phyloP scores from a whole-genome alignment of 371 early-diverging fungal genomes.

The Actinomucor elegans region DNA sequence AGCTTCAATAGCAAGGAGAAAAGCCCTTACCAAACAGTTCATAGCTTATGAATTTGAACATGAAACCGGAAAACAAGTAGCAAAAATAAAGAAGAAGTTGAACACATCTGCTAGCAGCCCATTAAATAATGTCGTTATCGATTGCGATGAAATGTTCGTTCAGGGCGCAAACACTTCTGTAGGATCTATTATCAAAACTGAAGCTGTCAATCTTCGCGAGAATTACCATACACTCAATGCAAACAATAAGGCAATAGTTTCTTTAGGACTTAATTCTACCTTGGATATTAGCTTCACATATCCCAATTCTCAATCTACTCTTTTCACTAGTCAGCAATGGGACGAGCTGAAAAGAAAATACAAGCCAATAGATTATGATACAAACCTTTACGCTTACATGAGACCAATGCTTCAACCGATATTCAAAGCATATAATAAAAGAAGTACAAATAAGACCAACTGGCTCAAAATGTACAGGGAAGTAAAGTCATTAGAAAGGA shows the following conservation, averaged over 20 bases:
- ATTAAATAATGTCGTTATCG: too few species aligned
- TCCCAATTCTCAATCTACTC: neutral
- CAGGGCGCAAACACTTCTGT: too few species aligned
- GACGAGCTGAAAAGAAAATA: neutral
- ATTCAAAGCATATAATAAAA: neutral
- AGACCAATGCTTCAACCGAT: neutral
- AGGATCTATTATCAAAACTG: neutral
- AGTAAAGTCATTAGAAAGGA: neutral
- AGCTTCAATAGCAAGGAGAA: too few species aligned
- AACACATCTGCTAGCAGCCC: too few species aligned
- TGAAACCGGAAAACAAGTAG: too few species aligned
- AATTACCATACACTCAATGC: slow-evolving; percentile 9
- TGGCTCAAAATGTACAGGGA: slow-evolving; percentile 4
- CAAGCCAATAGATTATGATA: neutral
- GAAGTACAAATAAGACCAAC: neutral
- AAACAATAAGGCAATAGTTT: slow-evolving; percentile 7
- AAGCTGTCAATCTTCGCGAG: slow-evolving; percentile 10
- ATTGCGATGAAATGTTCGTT: too few species aligned
- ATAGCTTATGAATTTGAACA: too few species aligned
- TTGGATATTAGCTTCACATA: slow-evolving; percentile 1
- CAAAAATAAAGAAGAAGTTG: too few species aligned
- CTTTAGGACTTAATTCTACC: slow-evolving; percentile 3
- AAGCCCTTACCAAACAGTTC: too few species aligned
- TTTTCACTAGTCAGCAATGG: slow-evolving; percentile 5
- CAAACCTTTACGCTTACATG: slow-evolving; percentile 2